These are phyloP conservation scores for Trypanosoma brucei DNA, from an alignment of 208 protist genomes.

Conservation along the genomic window DNA sequence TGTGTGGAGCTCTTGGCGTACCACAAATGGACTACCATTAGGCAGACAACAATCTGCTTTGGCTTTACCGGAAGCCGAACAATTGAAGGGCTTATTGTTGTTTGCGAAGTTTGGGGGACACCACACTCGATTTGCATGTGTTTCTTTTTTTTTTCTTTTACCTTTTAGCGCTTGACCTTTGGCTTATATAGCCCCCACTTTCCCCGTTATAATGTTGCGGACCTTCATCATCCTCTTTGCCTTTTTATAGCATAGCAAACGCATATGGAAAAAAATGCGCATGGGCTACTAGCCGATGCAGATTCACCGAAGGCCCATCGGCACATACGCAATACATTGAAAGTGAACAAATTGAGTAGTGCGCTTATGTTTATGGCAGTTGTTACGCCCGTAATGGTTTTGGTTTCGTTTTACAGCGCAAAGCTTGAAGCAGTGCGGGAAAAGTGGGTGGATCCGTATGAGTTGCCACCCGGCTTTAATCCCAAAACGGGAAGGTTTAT, in stretches of 20 bases:
- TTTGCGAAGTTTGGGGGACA: no score
- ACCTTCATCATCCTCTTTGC: no score
- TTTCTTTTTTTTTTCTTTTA: no score
- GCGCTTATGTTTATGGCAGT: constrained; percentile 44
- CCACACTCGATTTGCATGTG: no score
- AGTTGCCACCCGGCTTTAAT: constrained; percentile 65
- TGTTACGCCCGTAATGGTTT: constrained; percentile 37
- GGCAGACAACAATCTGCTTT: no score
- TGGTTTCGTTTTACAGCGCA: constrained; percentile 63
- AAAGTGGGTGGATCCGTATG: constrained; percentile 70
- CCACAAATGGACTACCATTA: no score
- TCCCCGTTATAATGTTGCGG: not conserved
- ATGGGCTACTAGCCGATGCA: constrained; percentile 55
- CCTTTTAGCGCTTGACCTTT: no score
- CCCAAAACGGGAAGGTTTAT: constrained; percentile 46
- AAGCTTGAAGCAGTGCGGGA: constrained; percentile 53
- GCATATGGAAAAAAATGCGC: constrained; percentile 48
- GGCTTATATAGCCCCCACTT: not conserved
- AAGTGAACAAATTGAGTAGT: constrained; percentile 66
- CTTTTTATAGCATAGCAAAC: no score
- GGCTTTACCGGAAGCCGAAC: no score
- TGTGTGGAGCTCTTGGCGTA: no score
- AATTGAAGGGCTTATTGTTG: no score
- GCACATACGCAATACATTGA: constrained; percentile 55
- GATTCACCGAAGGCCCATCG: constrained; percentile 60